Evolutionary conservation across 345 rosid genomes (phyloP), one percentile per base, ranked within the genome.

Genomic region (Firmiana major): DNA sequence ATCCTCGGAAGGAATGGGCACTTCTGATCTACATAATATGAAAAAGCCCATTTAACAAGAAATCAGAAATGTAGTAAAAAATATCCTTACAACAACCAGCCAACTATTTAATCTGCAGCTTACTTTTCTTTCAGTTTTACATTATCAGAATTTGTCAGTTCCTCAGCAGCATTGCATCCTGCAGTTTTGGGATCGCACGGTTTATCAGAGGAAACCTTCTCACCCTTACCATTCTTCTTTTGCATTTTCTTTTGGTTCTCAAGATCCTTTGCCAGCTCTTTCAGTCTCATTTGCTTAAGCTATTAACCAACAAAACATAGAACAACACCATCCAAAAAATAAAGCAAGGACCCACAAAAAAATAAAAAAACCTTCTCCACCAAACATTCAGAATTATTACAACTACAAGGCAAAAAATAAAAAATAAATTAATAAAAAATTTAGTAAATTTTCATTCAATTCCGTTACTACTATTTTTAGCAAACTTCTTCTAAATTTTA

Each of bases 221-320:
- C 88, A 26, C 89, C 92, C 84, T 86, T 84, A 64, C 77, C 79
- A 80, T 42, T 79, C 68, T 70, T 62, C 79, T 81, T 81, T 71
- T 81, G 87, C 77, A 42, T 80, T 73, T 81, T 55, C 74, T 88
- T 89, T 79, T 93, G 97, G 40, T 86, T 82, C 86, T 87, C 89
- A 75, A 93, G 86, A 85, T 89, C 92, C 49, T 88, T 82, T 12
- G 93, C 93, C 79, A 91, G 82, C 81, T 93, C 97, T 83, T 96
- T 90, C 70, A 93, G 84, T 84, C 89, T 90, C 91, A 85, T 81
- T 40, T 89, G 75, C 84, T 91, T 91, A 53, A 93, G 89, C 99
- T 95, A 76, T 68, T 38, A 75, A 59, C 75, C 70, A 48, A 54
- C 53, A 80, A 43, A 62, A 78, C 53, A 74, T 11, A 66, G 59